Percentiles rank a stretch among this genome's conserved stretches.
phyloP scores from a whole-genome alignment of 257 asterid species.

The Nicotiana knightiana region DNA sequence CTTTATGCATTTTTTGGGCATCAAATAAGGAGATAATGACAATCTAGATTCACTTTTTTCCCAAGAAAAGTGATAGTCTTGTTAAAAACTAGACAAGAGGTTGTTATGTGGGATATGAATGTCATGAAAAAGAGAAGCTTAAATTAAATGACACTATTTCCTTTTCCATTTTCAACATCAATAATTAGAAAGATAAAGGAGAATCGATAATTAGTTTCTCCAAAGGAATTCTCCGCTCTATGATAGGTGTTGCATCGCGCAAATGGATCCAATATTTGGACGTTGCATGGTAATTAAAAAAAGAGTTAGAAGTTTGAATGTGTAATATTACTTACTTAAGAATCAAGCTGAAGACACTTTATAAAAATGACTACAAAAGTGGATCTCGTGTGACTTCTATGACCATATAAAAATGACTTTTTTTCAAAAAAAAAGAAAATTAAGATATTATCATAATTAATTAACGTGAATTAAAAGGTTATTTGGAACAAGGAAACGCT shows the following conservation, averaged over 20 bases:
- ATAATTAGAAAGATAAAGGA: background rate
- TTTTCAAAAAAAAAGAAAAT: too few species aligned
- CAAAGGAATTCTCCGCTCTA: background rate
- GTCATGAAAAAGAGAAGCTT: background rate
- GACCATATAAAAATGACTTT: background rate
- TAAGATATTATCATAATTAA: too few species aligned
- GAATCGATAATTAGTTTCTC: background rate
- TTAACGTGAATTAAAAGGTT: background rate
- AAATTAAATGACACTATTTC: background rate
- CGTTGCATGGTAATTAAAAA: background rate
- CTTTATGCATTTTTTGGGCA: background rate
- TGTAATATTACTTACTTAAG: background rate
- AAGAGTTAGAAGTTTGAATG: background rate
- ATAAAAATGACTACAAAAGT: too few species aligned
- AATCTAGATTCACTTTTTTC: background rate
- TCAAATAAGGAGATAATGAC: background rate
- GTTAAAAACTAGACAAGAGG: background rate
- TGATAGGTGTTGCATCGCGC: too few species aligned
- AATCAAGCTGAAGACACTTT: background rate
- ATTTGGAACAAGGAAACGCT: background rate
- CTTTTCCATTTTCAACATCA: background rate
- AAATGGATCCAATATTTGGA: background rate
- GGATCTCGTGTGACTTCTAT: background rate
- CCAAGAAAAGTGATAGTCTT: background rate
- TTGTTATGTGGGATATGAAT: background rate